Conservation (phyloP, 805 yeast species). For the Wickerhamomyces canadensis region DNA sequence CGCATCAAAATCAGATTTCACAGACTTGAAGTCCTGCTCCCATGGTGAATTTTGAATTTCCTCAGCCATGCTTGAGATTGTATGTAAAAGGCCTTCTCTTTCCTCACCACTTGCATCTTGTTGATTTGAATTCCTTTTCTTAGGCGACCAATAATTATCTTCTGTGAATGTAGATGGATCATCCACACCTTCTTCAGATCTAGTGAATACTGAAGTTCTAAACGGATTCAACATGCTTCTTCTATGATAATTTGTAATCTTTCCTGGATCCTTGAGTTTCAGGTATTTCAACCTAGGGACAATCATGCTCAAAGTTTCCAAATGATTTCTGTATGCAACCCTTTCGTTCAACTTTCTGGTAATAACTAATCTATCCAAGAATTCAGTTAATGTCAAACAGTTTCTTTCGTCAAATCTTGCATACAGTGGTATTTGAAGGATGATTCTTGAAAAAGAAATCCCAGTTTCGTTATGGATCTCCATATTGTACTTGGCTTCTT, state of each 20-base stretch:
- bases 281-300: slow-evolving; percentile 30
- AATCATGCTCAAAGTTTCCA: slow-evolving; percentile 31
- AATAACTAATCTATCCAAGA: slow-evolving; percentile 55
- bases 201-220: background rate
- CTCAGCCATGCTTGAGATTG: background rate
- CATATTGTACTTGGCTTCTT: slow-evolving; percentile 59
- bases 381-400: slow-evolving; percentile 69
- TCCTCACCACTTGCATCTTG: too few relatives aligned
- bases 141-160: slow-evolving; percentile 1
- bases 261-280: slow-evolving; percentile 5
- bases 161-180: background rate
- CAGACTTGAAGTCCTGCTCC: background rate
- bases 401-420: slow-evolving; percentile 70
- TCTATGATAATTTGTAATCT: background rate
- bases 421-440: slow-evolving; percentile 70
- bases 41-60: background rate
- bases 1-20: background rate
- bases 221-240: background rate
- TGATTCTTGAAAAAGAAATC: slow-evolving; percentile 55
- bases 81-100: too few relatives aligned
- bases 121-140: too few relatives aligned
- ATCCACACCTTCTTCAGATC: background rate
- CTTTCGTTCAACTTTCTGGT: slow-evolving; percentile 49
- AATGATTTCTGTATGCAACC: slow-evolving; percentile 26
- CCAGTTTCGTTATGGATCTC: slow-evolving; percentile 54